Conservation (phyloP, 176 grass and related monocot species). For the Bonia amplexicaulis region DNA sequence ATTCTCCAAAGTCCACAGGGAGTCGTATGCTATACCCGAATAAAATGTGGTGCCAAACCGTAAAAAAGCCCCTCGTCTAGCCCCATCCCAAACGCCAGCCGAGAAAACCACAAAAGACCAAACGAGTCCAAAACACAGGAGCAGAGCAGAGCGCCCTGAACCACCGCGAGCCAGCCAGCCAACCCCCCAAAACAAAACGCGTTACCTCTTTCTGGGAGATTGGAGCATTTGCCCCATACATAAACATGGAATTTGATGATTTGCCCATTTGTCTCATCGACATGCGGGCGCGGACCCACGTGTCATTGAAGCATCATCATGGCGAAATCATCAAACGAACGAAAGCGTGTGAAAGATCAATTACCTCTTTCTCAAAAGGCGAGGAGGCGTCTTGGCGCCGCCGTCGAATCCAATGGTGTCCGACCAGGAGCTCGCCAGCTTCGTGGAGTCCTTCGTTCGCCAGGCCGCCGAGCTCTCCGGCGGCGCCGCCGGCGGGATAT, state of each 20-base stretch:
- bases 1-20: background rate
- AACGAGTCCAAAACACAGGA: background rate
- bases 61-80: background rate
- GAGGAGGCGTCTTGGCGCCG: background rate
- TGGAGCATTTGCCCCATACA: no score
- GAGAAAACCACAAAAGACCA: constrained; percentile 17
- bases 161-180: background rate
- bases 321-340: no score
- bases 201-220: no score
- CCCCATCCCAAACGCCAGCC: background rate
- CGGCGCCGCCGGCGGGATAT: constrained; percentile 27
- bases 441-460: constrained; percentile 67
- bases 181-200: constrained; percentile 13
- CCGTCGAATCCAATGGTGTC: constrained; percentile 51
- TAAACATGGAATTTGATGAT: no score
- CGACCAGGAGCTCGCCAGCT: constrained; percentile 81
- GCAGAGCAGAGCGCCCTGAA: background rate
- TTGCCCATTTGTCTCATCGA: no score
- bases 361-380: no score
- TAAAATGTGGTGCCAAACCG: background rate
- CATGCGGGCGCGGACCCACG: no score
- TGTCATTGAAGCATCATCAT: no score
- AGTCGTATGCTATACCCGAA: background rate
- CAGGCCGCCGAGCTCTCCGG: constrained; percentile 33
- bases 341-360: no score